Base-by-base conservation (phyloP, 768 basidiomycete genomes). In the Russula virescens region DNA sequence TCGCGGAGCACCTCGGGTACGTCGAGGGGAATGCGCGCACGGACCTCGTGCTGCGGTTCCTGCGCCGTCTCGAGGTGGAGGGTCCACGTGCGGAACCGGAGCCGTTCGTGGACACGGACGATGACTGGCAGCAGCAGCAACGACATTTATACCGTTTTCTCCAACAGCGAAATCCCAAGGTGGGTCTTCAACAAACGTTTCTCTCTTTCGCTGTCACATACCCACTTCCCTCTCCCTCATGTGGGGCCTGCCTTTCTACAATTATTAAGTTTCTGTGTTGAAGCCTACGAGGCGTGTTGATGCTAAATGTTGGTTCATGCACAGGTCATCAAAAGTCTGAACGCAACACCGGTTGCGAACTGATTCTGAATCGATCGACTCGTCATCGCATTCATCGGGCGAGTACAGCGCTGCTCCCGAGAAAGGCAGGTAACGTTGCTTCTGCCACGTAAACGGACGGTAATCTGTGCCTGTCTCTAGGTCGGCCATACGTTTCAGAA, bases 261-360 rank as follows among this genome's bases (percentile, higher is more conserved):
- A n/a, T n/a, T n/a, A 31, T 31, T 3, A 3, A 31, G 3, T 31
- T 31, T 31, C 31, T 31, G 11, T 34, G 31, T 47, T 35, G 34
- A 9, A 23, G 38, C 46, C 38, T 18, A 58, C 34, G 18, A 6
- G 35, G 9, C 9, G 18, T n/a, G 31, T 31, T 31, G 31, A 31
- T 31, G 31, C 5, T 14, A 7, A 14, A 11, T 42, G 8, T 43
- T 58, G 25, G 7, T 2, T 13, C n/a, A 25, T 52, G 10, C 35
- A 3, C n/a, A 63, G 62, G 1, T 58, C 11, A 40, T 63, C 56
- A 63, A 58, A 21, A 8, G 4, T 19, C 57, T 58, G 31, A 63
- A 49, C 18, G 35, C 25, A 8, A 10, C 6, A 6, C 62, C 55
- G 23, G n/a, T 14, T 35, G 21, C 28, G 31, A 51, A 35, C 25